Evolutionary conservation across 2,329 filamentous ascomycete genomes (phyloP).

Genomic region (Fusarium pilosicola): DNA sequence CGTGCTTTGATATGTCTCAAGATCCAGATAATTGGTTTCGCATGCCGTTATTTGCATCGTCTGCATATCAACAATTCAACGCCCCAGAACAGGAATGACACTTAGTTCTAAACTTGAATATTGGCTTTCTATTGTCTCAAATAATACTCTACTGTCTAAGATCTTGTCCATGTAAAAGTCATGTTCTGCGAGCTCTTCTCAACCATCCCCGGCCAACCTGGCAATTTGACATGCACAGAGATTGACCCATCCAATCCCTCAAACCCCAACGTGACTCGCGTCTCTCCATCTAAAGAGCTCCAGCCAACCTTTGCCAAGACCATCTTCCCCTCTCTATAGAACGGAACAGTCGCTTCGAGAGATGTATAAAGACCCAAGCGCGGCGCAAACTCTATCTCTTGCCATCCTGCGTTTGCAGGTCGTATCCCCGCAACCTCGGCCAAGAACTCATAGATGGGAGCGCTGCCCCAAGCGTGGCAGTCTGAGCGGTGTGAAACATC

Average conservation of each 20-base stretch:
- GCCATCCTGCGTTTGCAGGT: neutral
- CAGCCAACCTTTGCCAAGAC: neutral
- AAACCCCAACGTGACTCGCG: neutral
- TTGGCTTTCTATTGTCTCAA: accelerated
- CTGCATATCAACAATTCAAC: neutral
- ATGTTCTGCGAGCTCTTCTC: neutral
- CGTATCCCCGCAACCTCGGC: neutral
- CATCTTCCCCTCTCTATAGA: neutral
- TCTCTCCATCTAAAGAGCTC: neutral
- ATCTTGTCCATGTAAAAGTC: neutral
- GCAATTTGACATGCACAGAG: neutral
- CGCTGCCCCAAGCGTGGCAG: neutral
- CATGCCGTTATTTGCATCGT: neutral
- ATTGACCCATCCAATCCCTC: neutral
- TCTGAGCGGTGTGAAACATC: neutral
- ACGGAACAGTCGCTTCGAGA: neutral
- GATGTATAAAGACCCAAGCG: neutral
- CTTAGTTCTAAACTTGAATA: accelerated
- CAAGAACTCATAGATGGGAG: neutral
- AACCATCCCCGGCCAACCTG: neutral
- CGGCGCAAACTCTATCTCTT: neutral
- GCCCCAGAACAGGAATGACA: neutral
- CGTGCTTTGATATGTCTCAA: neutral
- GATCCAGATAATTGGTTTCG: neutral
- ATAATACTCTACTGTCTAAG: neutral